These are phyloP conservation scores for Panaeolus papilionaceus DNA, from an alignment of 768 basidiomycete genomes.

Conservation along the genomic window DNA sequence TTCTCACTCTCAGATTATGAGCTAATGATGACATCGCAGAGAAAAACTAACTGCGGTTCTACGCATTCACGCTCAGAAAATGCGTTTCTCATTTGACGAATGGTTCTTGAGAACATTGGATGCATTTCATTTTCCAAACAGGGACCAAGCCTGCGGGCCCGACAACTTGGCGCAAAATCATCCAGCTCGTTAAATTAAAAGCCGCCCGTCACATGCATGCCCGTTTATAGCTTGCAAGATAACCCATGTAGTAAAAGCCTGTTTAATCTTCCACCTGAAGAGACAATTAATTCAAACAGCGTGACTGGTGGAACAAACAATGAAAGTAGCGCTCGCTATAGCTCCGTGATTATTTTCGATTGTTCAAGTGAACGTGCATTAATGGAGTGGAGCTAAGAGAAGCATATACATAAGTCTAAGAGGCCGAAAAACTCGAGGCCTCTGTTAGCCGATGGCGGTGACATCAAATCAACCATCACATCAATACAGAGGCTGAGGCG, in stretches of 20 bases:
- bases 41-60: neutral
- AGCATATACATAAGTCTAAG: neutral
- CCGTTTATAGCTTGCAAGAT: neutral
- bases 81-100: neutral
- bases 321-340: neutral
- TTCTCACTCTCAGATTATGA: neutral
- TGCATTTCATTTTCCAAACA: neutral
- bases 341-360: neutral
- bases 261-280: too few species aligned
- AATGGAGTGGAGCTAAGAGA: neutral
- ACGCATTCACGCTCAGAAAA: neutral
- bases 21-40: neutral
- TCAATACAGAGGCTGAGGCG: neutral
- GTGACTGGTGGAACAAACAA: neutral
- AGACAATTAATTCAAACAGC: neutral
- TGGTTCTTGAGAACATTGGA: neutral
- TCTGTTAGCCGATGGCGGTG: neutral
- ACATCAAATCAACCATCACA: constrained; percentile 9
- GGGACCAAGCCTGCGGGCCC: neutral
- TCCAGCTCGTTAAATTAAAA: neutral
- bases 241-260: constrained; percentile 16
- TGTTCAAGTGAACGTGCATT: neutral
- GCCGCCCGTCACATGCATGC: neutral
- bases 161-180: neutral
- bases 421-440: neutral